Evolutionary conservation across 495 filamentous ascomycete genomes (phyloP).

Genomic region (Hypoxylon lienhwacheense): DNA sequence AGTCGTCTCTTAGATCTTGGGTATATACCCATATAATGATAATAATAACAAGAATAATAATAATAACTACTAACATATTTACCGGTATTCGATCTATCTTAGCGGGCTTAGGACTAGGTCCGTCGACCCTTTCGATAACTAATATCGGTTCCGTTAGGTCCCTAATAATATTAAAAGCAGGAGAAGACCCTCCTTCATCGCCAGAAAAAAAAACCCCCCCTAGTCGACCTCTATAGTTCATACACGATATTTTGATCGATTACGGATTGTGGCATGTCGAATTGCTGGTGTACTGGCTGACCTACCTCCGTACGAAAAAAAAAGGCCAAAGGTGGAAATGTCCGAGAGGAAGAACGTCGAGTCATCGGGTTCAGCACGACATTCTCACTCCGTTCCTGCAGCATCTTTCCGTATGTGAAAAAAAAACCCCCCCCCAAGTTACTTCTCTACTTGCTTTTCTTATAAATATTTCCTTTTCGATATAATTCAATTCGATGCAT

Average conservation of each 20-base stretch:
- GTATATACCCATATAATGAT: too few species aligned
- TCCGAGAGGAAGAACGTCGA: slow-evolving; percentile 41
- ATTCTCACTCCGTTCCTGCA: slow-evolving; percentile 49
- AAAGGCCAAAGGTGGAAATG: slow-evolving; percentile 35
- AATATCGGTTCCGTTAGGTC: too few species aligned
- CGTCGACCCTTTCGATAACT: slow-evolving; percentile 5
- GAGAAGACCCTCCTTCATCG: background rate
- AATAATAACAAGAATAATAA: too few species aligned
- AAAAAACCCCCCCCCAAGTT: slow-evolving; percentile 14
- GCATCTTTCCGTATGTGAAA: slow-evolving; percentile 53
- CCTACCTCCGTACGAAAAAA: slow-evolving; percentile 6
- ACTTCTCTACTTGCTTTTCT: background rate
- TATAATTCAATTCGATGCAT: too few species aligned
- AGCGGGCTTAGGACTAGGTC: slow-evolving; percentile 7
- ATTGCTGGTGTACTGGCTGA: slow-evolving; percentile 15
- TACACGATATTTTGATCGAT: slow-evolving; percentile 19
- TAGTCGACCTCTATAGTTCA: slow-evolving; percentile 1
- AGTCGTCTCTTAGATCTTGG: too few species aligned
- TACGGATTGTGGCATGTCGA: slow-evolving; percentile 20
- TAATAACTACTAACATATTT: too few species aligned
- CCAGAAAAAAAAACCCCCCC: slow-evolving; percentile 9
- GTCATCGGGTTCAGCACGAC: slow-evolving; percentile 46
- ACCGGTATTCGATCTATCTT: slow-evolving; percentile 9
- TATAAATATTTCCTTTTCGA: slow-evolving; percentile 9
- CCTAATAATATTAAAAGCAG: slow-evolving; percentile 14